Evolutionary conservation across 495 filamentous ascomycete genomes (phyloP).

Genomic region (Tuber brumale): DNA sequence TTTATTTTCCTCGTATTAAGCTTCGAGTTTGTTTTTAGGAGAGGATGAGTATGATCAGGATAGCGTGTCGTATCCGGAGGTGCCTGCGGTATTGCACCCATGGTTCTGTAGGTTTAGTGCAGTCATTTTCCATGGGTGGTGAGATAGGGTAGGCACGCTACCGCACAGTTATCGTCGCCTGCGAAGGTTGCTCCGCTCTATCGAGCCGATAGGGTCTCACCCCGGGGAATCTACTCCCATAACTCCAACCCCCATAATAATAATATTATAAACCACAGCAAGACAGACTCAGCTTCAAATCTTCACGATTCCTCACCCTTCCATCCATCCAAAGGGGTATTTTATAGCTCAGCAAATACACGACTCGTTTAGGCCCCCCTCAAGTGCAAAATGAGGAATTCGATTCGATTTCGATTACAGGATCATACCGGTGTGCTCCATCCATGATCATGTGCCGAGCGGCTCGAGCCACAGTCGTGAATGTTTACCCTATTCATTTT

Average conservation of each 20-base stretch:
- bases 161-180: constrained; percentile 1
- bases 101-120: background rate
- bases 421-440: background rate
- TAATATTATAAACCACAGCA: background rate
- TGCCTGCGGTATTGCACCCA: background rate
- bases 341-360: background rate
- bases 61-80: background rate
- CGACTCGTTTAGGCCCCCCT: background rate
- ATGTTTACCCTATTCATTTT: background rate
- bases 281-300: background rate
- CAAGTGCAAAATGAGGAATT: background rate
- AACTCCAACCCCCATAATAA: background rate
- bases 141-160: background rate
- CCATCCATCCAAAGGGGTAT: background rate
- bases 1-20: background rate
- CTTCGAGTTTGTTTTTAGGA: background rate
- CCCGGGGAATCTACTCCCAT: background rate
- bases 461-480: background rate
- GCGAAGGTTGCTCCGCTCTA: background rate
- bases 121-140: background rate
- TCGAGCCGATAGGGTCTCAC: background rate
- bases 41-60: background rate
- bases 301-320: background rate
- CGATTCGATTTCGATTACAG: background rate
- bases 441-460: background rate